Evolutionary conservation across 139 green algal genomes (phyloP), one percentile per base, ranked within the genome.

Genomic region (Nannochloris sp.): DNA sequence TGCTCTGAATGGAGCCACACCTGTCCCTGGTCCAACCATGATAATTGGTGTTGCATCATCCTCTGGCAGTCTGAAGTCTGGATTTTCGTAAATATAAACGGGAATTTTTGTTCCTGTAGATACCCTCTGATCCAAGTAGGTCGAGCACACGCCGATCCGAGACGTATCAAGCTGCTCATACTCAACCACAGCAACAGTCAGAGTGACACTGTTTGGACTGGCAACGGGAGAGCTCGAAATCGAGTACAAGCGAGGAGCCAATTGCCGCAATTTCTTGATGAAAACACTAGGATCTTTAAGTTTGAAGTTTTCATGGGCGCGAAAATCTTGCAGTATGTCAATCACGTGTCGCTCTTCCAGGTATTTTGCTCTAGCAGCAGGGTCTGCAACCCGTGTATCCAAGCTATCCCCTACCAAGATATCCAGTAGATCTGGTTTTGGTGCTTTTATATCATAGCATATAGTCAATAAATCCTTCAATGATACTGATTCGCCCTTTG

Each of bases 11-110:
- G 89, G 89, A 13, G 89, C 89, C 10, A 96, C 76, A 37, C 89
- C 89, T 9, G 89, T 96, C 66, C 89, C 89, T 0, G 89, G 89
- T 2, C 89, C 89, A 2, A 96, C 84, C 89, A 96, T 96, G 62
- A 95, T 80, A 67, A 94, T 91, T 53, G 89, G 89, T 23, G 71
- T 87, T 30, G 62, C 29, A 1, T 70, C 62, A 49, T 70, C 40
- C 2, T 44, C 1, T 1, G 89, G 88, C 61, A 95, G 73, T 36
- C 85, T 67, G 78, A 96, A 95, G 70, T 95, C 86, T 2, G 88
- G 88, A 72, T 94, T 96, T 46, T 75, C 79, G 61, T 73, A 70
- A 11, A 93, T 75, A 73, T 90, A 94, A 2, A 93, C 74, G 1
- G 77, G 75, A 57, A 92, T 29, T n/a, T 63, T 49, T 5, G 37